Percentiles rank a stretch among this genome's conserved stretches.
Evolutionary conservation across 1,284 basidiomycete species (phyloP).

Genomic region (Leccinum pachyderme): DNA sequence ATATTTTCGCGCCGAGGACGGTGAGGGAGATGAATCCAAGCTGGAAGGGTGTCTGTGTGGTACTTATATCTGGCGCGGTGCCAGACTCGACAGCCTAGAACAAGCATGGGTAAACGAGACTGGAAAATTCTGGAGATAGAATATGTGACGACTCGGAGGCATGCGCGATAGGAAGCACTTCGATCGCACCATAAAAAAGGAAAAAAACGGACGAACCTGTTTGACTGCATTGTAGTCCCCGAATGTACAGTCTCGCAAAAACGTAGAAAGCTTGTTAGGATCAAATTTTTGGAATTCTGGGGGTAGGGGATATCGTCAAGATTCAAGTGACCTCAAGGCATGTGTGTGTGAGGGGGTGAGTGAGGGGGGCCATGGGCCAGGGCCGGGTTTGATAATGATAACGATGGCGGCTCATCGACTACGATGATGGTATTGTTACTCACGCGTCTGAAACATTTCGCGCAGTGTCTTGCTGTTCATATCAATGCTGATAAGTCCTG

Average conservation of each 20-base stretch:
- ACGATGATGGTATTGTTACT: conserved; percentile 4
- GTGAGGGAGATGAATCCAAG: conserved; percentile 47
- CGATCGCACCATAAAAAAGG: not conserved
- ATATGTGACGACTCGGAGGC: not conserved
- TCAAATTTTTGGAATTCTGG: conserved; percentile 27
- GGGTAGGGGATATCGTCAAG: not conserved
- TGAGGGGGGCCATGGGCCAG: not conserved
- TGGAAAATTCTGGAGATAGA: not conserved
- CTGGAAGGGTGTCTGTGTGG: conserved; percentile 46
- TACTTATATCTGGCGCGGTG: conserved; percentile 40
- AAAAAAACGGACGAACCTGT: conserved; percentile 25
- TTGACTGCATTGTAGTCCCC: conserved; percentile 35
- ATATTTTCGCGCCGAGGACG: conserved; percentile 43
- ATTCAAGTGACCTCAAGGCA: not conserved
- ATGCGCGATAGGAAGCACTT: not conserved
- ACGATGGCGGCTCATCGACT: not conserved
- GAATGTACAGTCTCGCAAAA: conserved; percentile 38
- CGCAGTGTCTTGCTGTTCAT: conserved; percentile 38
- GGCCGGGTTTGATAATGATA: not conserved
- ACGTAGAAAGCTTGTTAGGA: conserved; percentile 34
- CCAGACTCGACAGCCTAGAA: conserved; percentile 40
- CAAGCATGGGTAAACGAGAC: not conserved
- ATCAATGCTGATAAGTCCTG: conserved; percentile 35
- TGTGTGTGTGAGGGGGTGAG: not conserved
- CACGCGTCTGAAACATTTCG: conserved; percentile 39